Evolutionary conservation across 1,284 basidiomycete genomes (phyloP), one percentile per base, ranked within the genome.

Genomic region (Tylopilus sp.): DNA sequence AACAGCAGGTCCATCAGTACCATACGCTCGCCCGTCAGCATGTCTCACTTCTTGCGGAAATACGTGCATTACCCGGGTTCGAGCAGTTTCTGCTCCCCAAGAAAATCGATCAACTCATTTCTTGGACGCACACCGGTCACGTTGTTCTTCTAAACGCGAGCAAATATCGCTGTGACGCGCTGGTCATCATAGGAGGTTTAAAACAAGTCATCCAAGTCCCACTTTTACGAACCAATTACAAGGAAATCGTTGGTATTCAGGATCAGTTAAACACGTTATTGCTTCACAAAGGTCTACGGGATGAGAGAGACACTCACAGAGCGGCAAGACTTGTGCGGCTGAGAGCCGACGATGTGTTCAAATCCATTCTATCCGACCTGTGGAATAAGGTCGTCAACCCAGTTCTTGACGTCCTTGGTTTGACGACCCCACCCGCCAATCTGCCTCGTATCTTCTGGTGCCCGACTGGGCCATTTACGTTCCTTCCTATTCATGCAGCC

Each of bases 401-500:
- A 6, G 29, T 70, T 36, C 53, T 71, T 1, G 39, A 69, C 0
- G 47, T 24, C 6, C 59, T 67, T 16, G 9, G 32, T 16, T 24
- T 69, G 19, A 29, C 55, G 52, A 29, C 29, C 29, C 29, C 6
- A 6, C 29, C 29, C 6, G 3, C 29, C 29, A 29, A 29, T 3
- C 29, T 29, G 9, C 44, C 58, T 41, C 62, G 61, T 8, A 53
- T 69, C 10, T 70, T 66, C 29, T 70, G 68, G 67, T 70, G 67
- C 10, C 56, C 59, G 6, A n/a, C 59, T 1, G 64, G 68, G 4
- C 68, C 59, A 1, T 71, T 71, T 9, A 39, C 63, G 1, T 58
- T 58, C 39, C 67, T 66, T 29, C 70, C 67, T 8, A 66, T 71
- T 26, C 67, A 72, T 19, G 70, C 70, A 1, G 67, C 70, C 12